phyloP scores from a whole-genome alignment of 2,329 filamentous ascomycete species.

The Colletotrichum tofieldiae region DNA sequence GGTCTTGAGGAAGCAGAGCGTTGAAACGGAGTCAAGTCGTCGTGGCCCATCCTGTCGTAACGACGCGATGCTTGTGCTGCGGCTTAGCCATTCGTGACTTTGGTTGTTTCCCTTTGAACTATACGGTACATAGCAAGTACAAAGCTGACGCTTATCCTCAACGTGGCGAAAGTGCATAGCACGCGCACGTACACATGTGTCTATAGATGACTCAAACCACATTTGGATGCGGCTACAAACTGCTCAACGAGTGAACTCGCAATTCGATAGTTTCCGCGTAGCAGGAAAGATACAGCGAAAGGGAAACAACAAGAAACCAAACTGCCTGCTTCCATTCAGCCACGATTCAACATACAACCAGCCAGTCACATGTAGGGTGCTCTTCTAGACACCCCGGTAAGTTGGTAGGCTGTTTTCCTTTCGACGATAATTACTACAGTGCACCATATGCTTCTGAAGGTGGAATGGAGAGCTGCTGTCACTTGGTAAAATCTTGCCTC shows the following conservation, averaged over 20 bases:
- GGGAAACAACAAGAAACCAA: background rate
- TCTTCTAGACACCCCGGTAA: background rate
- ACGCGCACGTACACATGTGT: background rate
- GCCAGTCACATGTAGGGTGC: background rate
- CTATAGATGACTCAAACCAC: background rate
- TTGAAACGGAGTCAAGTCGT: background rate
- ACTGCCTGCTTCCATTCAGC: background rate
- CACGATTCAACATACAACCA: no score
- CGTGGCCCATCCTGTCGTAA: background rate
- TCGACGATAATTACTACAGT: no score
- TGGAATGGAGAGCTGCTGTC: background rate
- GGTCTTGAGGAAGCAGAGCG: background rate
- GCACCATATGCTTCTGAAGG: background rate
- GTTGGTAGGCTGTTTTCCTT: no score
- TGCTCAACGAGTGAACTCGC: background rate
- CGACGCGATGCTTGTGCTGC: background rate
- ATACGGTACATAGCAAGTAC: background rate
- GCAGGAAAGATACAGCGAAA: background rate
- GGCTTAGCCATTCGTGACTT: background rate
- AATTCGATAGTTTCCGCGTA: background rate
- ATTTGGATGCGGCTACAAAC: background rate
- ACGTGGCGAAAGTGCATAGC: background rate
- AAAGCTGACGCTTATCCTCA: background rate
- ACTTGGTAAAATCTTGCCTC: conserved; percentile 1
- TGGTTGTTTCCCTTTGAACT: background rate